phyloP scores from a whole-genome alignment of 1,284 basidiomycete genomes.

The Coniophora puteana region DNA sequence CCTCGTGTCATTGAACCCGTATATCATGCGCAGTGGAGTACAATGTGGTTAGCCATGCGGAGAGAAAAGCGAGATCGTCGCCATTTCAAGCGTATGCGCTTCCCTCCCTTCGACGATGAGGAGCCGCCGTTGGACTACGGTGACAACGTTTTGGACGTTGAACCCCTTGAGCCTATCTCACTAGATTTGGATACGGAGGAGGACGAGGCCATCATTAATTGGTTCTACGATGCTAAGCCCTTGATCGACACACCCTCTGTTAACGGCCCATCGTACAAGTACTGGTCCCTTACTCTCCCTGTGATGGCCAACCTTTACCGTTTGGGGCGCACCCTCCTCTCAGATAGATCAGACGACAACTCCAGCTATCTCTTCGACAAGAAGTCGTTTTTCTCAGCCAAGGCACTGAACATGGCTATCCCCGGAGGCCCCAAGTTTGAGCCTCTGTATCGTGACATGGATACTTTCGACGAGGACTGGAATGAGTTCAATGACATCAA shows the following conservation, averaged over 20 bases:
- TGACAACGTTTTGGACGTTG: conserved; percentile 97
- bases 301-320: conserved; percentile 98
- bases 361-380: conserved; percentile 95
- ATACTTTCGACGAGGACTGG: conserved; percentile 98
- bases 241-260: conserved; percentile 85
- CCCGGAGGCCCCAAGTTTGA: conserved; percentile 99
- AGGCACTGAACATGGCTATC: conserved; percentile 97
- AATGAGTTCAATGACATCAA: conserved; percentile 99
- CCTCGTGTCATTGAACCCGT: conserved; percentile 96
- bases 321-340: conserved; percentile 89
- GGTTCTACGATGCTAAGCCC: conserved; percentile 99
- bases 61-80: conserved; percentile 98
- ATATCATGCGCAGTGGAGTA: conserved; percentile 99
- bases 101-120: conserved; percentile 99
- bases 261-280: conserved; percentile 92
- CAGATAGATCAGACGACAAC: conserved; percentile 90
- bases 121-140: conserved; percentile 98
- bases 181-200: conserved; percentile 94
- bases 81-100: conserved; percentile 99
- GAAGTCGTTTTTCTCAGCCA: conserved; percentile 97
- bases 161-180: conserved; percentile 97
- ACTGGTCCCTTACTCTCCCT: conserved; percentile 89
- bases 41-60: conserved; percentile 99
- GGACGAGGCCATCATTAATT: conserved; percentile 92
- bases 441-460: conserved; percentile 92